A percentile compares a stretch with the other conserved stretches of the same genome.
Evolutionary conservation across 1,284 basidiomycete genomes (phyloP).

Genomic region (Takashimella tepidaria): DNA sequence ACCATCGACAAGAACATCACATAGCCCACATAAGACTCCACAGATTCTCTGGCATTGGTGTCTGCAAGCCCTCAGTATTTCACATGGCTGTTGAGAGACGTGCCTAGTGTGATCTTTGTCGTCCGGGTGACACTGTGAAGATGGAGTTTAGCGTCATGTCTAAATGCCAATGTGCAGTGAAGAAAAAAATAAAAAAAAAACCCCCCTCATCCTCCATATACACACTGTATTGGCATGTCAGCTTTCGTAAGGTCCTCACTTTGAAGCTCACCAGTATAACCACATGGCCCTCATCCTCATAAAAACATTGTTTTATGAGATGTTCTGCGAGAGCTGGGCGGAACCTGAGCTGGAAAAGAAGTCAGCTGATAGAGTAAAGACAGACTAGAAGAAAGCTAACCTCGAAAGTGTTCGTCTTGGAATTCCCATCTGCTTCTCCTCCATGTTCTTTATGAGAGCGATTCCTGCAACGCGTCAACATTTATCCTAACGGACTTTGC

Average conservation of each 20-base stretch:
- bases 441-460: conserved; percentile 57
- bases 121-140: conserved; percentile 70
- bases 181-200: too few relatives aligned
- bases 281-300: conserved; percentile 61
- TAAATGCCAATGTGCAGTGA: neutral
- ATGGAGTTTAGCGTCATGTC: too few relatives aligned
- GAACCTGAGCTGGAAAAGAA: conserved; percentile 56
- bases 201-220: neutral
- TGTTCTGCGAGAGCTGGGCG: conserved; percentile 65
- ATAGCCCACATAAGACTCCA: conserved; percentile 56
- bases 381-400: conserved; percentile 41
- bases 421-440: conserved; percentile 55
- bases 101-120: conserved; percentile 56
- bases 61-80: conserved; percentile 49
- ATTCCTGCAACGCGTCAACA: conserved; percentile 17
- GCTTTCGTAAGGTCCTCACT: neutral
- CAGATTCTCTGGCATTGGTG: conserved; percentile 62
- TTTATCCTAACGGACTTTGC: too few relatives aligned
- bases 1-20: conserved; percentile 52
- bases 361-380: neutral
- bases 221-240: conserved; percentile 1
- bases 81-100: conserved; percentile 55
- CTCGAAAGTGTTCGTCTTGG: conserved; percentile 63
- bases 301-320: conserved; percentile 57
- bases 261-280: conserved; percentile 53